Evolutionary conservation across 2,329 filamentous ascomycete genomes (phyloP).

Genomic region (Dactylellina haptotyla): DNA sequence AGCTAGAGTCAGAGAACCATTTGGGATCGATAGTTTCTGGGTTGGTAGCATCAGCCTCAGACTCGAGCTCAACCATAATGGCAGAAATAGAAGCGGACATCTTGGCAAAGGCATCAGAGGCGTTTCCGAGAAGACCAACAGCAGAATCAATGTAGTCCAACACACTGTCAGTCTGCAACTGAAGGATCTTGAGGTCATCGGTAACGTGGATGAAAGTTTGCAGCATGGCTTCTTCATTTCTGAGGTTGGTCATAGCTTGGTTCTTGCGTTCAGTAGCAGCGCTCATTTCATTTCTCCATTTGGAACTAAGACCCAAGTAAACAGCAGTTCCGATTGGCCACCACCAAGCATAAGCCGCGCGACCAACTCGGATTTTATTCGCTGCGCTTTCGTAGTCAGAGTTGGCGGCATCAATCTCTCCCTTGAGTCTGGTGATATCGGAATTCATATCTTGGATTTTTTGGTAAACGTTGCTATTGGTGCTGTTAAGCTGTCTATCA

Average conservation of each 20-base stretch:
- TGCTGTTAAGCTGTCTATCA: slow-evolving; percentile 33
- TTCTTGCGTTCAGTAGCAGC: slow-evolving; percentile 33
- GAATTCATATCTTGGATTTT: slow-evolving; percentile 27
- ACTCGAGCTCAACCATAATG: slow-evolving; percentile 42
- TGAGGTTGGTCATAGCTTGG: slow-evolving; percentile 7
- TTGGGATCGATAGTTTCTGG: slow-evolving; percentile 40
- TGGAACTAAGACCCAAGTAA: slow-evolving; percentile 29
- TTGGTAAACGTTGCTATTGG: slow-evolving; percentile 26
- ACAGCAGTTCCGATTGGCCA: slow-evolving; percentile 41
- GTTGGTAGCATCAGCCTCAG: slow-evolving; percentile 39
- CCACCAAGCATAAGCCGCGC: slow-evolving; percentile 25
- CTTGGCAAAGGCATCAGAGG: slow-evolving; percentile 34
- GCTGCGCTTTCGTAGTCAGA: slow-evolving; percentile 32
- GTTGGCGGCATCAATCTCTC: slow-evolving; percentile 23
- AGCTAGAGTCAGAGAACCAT: slow-evolving; percentile 48
- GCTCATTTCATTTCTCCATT: slow-evolving; percentile 42
- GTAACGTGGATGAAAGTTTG: slow-evolving; percentile 33
- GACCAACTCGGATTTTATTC: slow-evolving; percentile 22
- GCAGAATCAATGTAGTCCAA: slow-evolving; percentile 42
- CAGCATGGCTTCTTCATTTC: slow-evolving; percentile 10
- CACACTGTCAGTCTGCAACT: slow-evolving; percentile 46
- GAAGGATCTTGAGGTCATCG: slow-evolving; percentile 34
- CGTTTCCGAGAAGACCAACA: slow-evolving; percentile 32
- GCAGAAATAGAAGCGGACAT: slow-evolving; percentile 46
- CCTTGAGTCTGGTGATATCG: slow-evolving; percentile 25